Evolutionary conservation across 495 filamentous ascomycete genomes (phyloP).

Genomic region (Penicillium fimorum): DNA sequence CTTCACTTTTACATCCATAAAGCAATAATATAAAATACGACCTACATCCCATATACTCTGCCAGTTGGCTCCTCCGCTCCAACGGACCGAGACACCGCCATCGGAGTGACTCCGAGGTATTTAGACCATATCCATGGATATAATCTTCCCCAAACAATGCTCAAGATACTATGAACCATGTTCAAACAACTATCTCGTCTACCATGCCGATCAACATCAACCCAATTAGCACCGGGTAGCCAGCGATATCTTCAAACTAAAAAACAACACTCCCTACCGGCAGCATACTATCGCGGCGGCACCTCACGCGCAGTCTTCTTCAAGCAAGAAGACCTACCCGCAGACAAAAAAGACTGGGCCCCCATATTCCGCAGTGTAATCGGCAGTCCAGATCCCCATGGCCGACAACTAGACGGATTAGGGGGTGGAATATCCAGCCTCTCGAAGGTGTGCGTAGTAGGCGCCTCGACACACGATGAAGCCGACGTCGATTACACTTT

Average conservation of each 20-base stretch:
- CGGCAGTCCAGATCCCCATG: constrained; percentile 67
- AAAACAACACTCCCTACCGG: constrained; percentile 49
- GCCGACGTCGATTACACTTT: constrained; percentile 74
- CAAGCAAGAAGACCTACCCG: constrained; percentile 50
- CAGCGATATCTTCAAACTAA: constrained; percentile 4
- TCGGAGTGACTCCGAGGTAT: constrained; percentile 5
- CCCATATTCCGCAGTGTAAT: constrained; percentile 60
- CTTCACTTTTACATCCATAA: background rate
- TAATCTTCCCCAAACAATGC: background rate
- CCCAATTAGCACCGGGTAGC: background rate
- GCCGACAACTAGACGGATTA: constrained; percentile 69
- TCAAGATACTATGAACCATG: background rate
- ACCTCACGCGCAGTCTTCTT: constrained; percentile 70
- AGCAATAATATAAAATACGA: background rate
- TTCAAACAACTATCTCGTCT: background rate
- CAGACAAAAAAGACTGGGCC: constrained; percentile 48
- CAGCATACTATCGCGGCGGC: constrained; percentile 70
- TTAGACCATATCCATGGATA: constrained; percentile 1
- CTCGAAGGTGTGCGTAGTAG: constrained; percentile 69
- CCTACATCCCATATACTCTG: background rate
- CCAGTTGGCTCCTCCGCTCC: background rate
- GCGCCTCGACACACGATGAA: constrained; percentile 41
- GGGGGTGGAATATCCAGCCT: constrained; percentile 68
- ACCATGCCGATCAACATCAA: background rate
- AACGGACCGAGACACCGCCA: constrained; percentile 6